phyloP scores from a whole-genome alignment of 2,329 filamentous ascomycete genomes.

The Venturia asperata region DNA sequence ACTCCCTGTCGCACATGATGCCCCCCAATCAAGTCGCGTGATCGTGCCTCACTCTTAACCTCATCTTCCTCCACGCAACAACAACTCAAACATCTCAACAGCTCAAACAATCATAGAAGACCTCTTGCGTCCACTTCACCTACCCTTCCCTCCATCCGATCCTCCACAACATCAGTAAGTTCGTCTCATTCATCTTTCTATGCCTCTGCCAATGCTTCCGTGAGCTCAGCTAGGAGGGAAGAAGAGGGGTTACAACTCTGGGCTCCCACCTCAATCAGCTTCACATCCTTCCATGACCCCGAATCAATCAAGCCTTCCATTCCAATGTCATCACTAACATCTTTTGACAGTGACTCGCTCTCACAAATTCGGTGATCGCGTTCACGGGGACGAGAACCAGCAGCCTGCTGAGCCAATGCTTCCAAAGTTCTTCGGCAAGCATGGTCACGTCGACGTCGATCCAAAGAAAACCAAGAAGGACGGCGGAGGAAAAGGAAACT shows the following conservation, averaged over 20 bases:
- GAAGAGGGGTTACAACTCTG: background rate
- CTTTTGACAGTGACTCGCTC: slow-evolving; percentile 78
- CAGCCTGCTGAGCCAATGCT: slow-evolving; percentile 51
- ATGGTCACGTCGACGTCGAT: slow-evolving; percentile 70
- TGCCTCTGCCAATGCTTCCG: background rate
- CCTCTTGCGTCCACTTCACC: background rate
- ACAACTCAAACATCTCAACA: background rate
- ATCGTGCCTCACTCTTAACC: background rate
- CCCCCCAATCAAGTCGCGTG: background rate
- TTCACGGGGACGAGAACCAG: slow-evolving; percentile 67
- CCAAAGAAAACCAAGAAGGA: slow-evolving; percentile 97
- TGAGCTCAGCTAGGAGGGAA: background rate
- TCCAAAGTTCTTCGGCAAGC: slow-evolving; percentile 89
- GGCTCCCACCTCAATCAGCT: background rate
- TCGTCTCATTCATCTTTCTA: background rate
- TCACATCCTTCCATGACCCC: background rate
- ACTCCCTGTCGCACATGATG: background rate
- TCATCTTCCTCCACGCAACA: background rate
- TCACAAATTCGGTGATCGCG: slow-evolving; percentile 90
- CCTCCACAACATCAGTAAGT: slow-evolving; percentile 8
- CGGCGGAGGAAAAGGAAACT: slow-evolving; percentile 86
- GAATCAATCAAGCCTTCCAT: background rate
- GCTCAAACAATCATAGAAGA: background rate
- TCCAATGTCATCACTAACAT: slow-evolving; percentile 1
- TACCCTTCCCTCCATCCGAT: background rate